phyloP scores from a whole-genome alignment of 345 rosid species.

The Ceriops decandra region DNA sequence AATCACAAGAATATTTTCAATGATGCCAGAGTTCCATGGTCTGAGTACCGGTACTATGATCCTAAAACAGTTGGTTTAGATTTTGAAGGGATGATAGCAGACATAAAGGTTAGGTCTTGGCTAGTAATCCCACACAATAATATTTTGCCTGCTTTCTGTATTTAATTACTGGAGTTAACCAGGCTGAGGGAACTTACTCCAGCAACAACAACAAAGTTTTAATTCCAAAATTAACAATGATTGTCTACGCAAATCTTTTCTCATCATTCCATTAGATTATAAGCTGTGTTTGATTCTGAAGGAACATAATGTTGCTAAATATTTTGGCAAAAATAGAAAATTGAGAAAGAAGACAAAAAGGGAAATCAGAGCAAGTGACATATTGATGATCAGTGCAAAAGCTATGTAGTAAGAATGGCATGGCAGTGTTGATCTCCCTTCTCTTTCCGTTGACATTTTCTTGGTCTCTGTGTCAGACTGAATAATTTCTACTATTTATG shows the following conservation, averaged over 20 bases:
- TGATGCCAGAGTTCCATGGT: slow-evolving; percentile 95
- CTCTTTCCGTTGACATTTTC: not conserved
- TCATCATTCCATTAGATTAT: too few species aligned
- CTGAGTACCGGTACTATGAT: slow-evolving; percentile 91
- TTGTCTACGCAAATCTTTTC: too few species aligned
- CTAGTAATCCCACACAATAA: not conserved
- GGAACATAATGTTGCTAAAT: too few species aligned
- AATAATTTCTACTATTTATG: slow-evolving; percentile 7
- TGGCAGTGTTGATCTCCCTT: too few species aligned
- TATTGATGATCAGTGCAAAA: too few species aligned
- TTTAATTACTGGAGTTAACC: slow-evolving; percentile 2
- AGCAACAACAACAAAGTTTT: too few species aligned
- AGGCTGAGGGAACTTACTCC: not conserved
- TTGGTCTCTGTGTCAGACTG: not conserved
- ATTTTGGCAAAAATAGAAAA: too few species aligned
- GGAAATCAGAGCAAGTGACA: too few species aligned
- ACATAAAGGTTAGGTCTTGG: slow-evolving; percentile 61
- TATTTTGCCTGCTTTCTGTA: not conserved
- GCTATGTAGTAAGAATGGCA: too few species aligned
- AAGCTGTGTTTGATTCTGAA: too few species aligned
- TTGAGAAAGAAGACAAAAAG: too few species aligned
- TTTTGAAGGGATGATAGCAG: slow-evolving; percentile 94
- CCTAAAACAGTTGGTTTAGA: slow-evolving; percentile 98
- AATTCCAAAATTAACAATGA: too few species aligned
- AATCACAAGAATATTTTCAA: slow-evolving; percentile 97